These are phyloP conservation scores for Hyaloscypha variabilis DNA, from an alignment of 495 filamentous ascomycete genomes.

Conservation along the genomic window DNA sequence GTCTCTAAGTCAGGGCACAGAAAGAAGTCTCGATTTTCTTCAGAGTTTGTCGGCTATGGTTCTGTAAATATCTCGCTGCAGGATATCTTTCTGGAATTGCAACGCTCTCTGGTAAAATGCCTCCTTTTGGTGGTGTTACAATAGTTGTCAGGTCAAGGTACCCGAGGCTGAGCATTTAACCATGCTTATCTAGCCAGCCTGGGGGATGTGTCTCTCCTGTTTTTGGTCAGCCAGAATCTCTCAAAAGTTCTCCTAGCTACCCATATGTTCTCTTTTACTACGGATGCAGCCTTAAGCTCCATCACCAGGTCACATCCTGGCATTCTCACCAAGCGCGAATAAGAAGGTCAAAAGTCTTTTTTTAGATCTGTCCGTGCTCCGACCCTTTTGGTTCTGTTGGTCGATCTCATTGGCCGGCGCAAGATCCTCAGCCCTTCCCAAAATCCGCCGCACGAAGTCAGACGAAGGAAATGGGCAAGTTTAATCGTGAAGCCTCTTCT, in stretches of 20 bases:
- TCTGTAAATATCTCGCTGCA: too few species aligned
- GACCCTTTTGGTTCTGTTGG: background rate
- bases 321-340: background rate
- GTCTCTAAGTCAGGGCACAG: too few species aligned
- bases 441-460: background rate
- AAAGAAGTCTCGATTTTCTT: too few species aligned
- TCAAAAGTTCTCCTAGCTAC: background rate
- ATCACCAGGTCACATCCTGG: background rate
- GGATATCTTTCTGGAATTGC: too few species aligned
- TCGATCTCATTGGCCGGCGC: background rate
- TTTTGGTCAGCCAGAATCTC: background rate
- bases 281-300: background rate
- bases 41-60: too few species aligned
- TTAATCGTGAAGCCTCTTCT: background rate
- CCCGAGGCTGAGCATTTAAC: background rate
- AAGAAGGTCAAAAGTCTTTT: background rate
- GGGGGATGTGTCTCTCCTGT: background rate
- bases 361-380: background rate
- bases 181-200: background rate
- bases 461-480: background rate
- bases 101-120: too few species aligned
- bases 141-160: too few species aligned
- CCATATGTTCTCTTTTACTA: background rate
- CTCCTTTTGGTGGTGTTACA: too few species aligned
- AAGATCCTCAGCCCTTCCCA: background rate